Percentiles rank a stretch among this genome's conserved stretches.
Conservation (phyloP, 1,139 yeast genomes). For the Sugiyamaella japonica region DNA sequence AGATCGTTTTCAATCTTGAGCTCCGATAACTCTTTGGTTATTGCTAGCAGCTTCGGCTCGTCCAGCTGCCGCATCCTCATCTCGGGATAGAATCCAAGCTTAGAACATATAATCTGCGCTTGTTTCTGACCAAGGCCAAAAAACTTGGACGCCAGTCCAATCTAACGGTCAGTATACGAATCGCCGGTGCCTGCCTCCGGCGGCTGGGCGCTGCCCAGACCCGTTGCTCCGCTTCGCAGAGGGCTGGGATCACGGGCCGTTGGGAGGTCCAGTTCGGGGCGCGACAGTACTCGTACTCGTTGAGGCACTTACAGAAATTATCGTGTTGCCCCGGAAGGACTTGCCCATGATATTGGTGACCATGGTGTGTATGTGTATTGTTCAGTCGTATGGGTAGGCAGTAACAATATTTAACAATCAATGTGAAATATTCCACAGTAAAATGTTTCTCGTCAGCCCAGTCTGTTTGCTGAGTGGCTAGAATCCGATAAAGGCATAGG, state of each 20-base stretch:
- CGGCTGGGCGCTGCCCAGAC: conserved; percentile 3
- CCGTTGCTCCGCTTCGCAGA: neutral
- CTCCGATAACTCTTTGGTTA: conserved; percentile 83
- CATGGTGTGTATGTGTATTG: conserved; percentile 29
- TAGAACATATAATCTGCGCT: conserved; percentile 81
- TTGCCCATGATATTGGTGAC: conserved; percentile 45
- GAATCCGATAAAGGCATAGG: neutral
- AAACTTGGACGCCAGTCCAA: conserved; percentile 76
- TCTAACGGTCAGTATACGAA: conserved; percentile 35
- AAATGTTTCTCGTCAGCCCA: neutral
- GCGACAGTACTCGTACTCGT: no score
- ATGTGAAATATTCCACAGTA: neutral
- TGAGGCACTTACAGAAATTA: conserved; percentile 36
- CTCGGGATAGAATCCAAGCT: conserved; percentile 84
- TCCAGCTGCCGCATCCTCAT: conserved; percentile 93
- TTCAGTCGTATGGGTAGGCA: no score
- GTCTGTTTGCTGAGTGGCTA: neutral
- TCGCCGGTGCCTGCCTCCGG: neutral
- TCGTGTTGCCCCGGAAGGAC: conserved; percentile 44
- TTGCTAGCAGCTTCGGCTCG: conserved; percentile 82
- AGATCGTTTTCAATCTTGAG: conserved; percentile 85
- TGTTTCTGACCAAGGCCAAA: conserved; percentile 80
- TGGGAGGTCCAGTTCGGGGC: neutral
- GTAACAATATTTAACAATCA: neutral
- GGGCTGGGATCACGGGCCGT: no score